Conservation (phyloP, 2,329 filamentous ascomycete species). For the Lasiodiplodia sp. region DNA sequence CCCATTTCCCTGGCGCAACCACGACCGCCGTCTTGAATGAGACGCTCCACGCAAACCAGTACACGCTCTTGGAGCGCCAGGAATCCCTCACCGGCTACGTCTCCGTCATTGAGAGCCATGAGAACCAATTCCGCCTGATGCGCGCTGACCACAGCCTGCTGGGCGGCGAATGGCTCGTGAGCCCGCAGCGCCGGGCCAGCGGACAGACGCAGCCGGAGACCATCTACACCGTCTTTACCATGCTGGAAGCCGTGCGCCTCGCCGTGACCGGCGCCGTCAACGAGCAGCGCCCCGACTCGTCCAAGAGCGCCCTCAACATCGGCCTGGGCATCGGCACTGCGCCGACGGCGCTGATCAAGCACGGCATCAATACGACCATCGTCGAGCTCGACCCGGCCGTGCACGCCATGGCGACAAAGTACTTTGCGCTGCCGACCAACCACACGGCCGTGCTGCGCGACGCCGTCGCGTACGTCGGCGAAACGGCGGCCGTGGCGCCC, state of each 20-base stretch:
- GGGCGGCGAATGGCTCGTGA: constrained; percentile 86
- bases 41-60: constrained; percentile 70
- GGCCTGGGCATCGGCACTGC: constrained; percentile 93
- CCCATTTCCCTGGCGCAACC: constrained; percentile 70
- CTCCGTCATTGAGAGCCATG: constrained; percentile 80
- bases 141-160: constrained; percentile 94
- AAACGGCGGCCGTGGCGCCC: constrained; percentile 55
- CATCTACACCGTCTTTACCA: constrained; percentile 94
- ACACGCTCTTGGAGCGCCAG: constrained; percentile 77
- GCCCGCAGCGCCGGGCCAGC: constrained; percentile 46
- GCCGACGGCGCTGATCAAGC: constrained; percentile 82
- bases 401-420: constrained; percentile 79
- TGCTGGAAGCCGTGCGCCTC: constrained; percentile 89
- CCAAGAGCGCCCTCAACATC: constrained; percentile 83
- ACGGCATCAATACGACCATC: constrained; percentile 90
- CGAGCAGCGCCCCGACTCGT: constrained; percentile 58
- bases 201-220: constrained; percentile 73
- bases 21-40: constrained; percentile 70
- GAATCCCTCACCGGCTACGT: constrained; percentile 93
- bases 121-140: constrained; percentile 78
- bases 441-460: constrained; percentile 84
- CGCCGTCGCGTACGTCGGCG: constrained; percentile 72
- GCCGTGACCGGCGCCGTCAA: constrained; percentile 61
- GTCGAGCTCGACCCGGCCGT: constrained; percentile 95
- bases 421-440: constrained; percentile 80